phyloP scores from a whole-genome alignment of 768 basidiomycete genomes.

The Psilocybe cyanescens region DNA sequence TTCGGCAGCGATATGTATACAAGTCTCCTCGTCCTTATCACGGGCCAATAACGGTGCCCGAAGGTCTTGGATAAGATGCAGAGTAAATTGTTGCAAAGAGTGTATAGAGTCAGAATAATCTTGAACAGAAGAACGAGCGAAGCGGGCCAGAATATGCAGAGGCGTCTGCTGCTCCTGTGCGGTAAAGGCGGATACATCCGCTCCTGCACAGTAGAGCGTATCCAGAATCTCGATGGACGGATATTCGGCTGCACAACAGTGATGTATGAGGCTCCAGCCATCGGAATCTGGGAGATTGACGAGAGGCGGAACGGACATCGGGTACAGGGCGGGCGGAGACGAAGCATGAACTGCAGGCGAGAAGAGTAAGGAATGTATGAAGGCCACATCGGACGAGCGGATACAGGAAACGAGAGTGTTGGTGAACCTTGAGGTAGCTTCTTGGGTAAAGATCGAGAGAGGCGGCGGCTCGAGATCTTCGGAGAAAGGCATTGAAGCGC shows the following conservation, averaged over 20 bases:
- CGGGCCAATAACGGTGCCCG: slow-evolving; percentile 68
- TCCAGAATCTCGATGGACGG: slow-evolving; percentile 70
- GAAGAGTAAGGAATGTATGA: slow-evolving; percentile 61
- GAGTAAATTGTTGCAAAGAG: slow-evolving; percentile 58
- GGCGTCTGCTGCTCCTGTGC: slow-evolving; percentile 64
- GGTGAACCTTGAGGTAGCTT: slow-evolving; percentile 46
- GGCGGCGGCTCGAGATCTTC: slow-evolving; percentile 45
- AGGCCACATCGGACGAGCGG: slow-evolving; percentile 49
- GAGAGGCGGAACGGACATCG: slow-evolving; percentile 54
- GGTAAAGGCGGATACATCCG: slow-evolving; percentile 75
- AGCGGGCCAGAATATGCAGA: slow-evolving; percentile 66
- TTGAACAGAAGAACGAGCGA: slow-evolving; percentile 31
- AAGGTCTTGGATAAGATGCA: slow-evolving; percentile 72
- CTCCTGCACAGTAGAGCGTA: slow-evolving; percentile 74
- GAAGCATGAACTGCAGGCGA: slow-evolving; percentile 42
- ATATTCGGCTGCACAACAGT: slow-evolving; percentile 58
- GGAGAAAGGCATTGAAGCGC: slow-evolving; percentile 39
- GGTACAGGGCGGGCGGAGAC: slow-evolving; percentile 43
- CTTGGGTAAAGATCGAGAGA: slow-evolving; percentile 42
- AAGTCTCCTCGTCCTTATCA: slow-evolving; percentile 74
- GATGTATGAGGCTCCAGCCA: slow-evolving; percentile 77
- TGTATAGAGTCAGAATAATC: slow-evolving; percentile 33
- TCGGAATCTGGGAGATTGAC: slow-evolving; percentile 70
- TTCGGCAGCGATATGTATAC: slow-evolving; percentile 81
- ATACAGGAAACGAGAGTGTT: slow-evolving; percentile 60